Base-by-base conservation (phyloP, 1,284 basidiomycete genomes). In the Leccinum ponderosum region DNA sequence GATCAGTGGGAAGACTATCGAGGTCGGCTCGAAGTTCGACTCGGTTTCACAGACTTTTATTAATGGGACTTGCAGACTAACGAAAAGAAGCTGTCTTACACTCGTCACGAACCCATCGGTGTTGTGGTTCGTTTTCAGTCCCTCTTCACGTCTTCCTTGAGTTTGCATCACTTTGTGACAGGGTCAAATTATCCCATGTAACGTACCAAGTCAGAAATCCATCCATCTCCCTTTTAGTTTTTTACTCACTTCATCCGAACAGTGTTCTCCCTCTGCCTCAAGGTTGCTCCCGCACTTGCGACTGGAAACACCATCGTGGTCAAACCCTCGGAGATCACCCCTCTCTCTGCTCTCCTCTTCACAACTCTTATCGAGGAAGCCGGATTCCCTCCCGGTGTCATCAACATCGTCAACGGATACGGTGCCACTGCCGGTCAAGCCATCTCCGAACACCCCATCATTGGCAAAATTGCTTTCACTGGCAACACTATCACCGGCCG, bases 291-390 rank as follows among this genome's bases (percentile, higher is more conserved):
- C 25, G 87, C 89, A 7, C 82, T 91, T 57, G 88, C 89, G 2
- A 81, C 83, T 4, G 90, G 89, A 60, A 87, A 87, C 80, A 79
- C 82, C 44, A 77, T 91, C 68, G 78, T 91, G n/a, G n/a, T n/a
- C n/a, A 90, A 92, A 81, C 86, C 89, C 9, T 87, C 87, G 58
- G 89, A 91, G 75, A 82, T 87, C 67, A 91, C 53, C 12, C 89
- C 89, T 27, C 81, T 91, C 51, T 83, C 69, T 4, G 69, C 69
- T 22, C 65, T 69, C 11, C 63, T 67, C 47, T 65, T 70, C 53
- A 58, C 65, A 3, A 67, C 65, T 6, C 57, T 68, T 31, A 52
- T 71, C 11, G 61, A 72, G 50, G 68, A 80, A 69, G 86, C 83
- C 48, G 87, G 87, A 58, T 80, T 89, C 74, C 87, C 87, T 25